Percentiles rank a stretch among this genome's conserved stretches.
phyloP scores from a whole-genome alignment of 495 filamentous ascomycete genomes.

The Cetradonia linearis region DNA sequence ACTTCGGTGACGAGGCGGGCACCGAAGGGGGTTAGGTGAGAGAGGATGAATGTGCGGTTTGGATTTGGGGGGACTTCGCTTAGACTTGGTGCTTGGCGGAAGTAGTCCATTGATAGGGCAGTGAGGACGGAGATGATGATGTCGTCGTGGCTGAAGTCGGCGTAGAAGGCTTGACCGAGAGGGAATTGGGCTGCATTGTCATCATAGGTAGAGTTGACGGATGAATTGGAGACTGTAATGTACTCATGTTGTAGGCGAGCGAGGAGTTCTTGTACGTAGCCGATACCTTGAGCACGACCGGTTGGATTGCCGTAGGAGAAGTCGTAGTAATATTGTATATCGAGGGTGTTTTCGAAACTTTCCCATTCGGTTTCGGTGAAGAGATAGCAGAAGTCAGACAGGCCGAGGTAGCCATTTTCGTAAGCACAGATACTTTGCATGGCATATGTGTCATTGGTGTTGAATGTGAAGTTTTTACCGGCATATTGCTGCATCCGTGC shows the following conservation, averaged over 20 bases:
- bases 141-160: slow-evolving; percentile 41
- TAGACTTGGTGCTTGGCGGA: slow-evolving; percentile 29
- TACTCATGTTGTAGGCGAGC: slow-evolving; percentile 31
- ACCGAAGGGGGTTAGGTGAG: slow-evolving; percentile 32
- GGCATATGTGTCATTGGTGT: slow-evolving; percentile 34
- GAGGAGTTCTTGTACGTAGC: slow-evolving; percentile 35
- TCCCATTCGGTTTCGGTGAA: slow-evolving; percentile 35
- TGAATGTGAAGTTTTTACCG: slow-evolving; percentile 30
- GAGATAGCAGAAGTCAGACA: slow-evolving; percentile 30
- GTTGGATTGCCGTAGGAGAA: slow-evolving; percentile 34
- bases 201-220: slow-evolving; percentile 34
- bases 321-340: slow-evolving; percentile 35
- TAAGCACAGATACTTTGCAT: slow-evolving; percentile 37
- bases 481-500: slow-evolving; percentile 28
- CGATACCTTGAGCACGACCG: slow-evolving; percentile 33
- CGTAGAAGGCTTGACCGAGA: slow-evolving; percentile 37
- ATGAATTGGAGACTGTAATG: slow-evolving; percentile 29
- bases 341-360: slow-evolving; percentile 34
- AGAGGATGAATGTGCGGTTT: slow-evolving; percentile 30
- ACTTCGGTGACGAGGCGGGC: slow-evolving; percentile 33
- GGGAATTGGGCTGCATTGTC: slow-evolving; percentile 36
- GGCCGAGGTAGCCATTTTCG: slow-evolving; percentile 30
- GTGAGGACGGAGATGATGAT: slow-evolving; percentile 36
- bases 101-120: slow-evolving; percentile 36
- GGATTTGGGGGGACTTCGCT: slow-evolving; percentile 30